Conservation (phyloP, 805 yeast species). For the Wickerhamiella brachini region DNA sequence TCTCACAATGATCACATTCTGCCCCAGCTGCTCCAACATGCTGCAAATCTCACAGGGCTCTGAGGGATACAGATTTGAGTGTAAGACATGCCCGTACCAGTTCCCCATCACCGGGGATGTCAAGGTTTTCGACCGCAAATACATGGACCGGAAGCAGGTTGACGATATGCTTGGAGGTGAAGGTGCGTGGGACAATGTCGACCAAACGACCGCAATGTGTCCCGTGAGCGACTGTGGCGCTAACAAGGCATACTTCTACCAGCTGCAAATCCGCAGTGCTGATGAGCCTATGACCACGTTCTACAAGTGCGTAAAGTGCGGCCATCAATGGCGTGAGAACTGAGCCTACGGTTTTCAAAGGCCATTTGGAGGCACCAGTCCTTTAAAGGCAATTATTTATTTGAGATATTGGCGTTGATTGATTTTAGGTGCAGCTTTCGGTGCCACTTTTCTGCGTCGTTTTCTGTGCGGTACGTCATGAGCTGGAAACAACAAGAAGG, state of each 20-base stretch:
- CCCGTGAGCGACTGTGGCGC: conserved; percentile 77
- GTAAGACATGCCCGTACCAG: conserved; percentile 92
- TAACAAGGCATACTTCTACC: conserved; percentile 90
- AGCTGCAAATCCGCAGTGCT: conserved; percentile 90
- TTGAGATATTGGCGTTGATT: too few relatives aligned
- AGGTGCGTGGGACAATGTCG: conserved; percentile 98
- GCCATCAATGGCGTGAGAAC: conserved; percentile 94
- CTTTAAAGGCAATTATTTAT: too few relatives aligned
- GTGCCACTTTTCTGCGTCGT: too few relatives aligned
- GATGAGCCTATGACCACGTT: conserved; percentile 99
- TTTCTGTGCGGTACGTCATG: neutral
- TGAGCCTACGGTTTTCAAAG: too few relatives aligned
- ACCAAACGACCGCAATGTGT: conserved; percentile 87
- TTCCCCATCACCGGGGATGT: conserved; percentile 67
- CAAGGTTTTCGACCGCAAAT: conserved; percentile 74
- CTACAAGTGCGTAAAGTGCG: conserved; percentile 87
- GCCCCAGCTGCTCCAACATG: conserved; percentile 92
- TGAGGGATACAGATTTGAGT: conserved; percentile 51
- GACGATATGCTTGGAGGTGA: conserved; percentile 95
- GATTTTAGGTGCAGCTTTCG: too few relatives aligned
- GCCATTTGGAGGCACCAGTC: too few relatives aligned
- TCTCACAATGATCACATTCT: conserved; percentile 74
- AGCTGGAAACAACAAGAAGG: conserved; percentile 18
- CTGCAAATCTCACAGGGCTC: conserved; percentile 54
- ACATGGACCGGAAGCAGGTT: conserved; percentile 72